Evolutionary conservation across 2,329 filamentous ascomycete genomes (phyloP), one percentile per base, ranked within the genome.

Genomic region (Clonostachys solani): DNA sequence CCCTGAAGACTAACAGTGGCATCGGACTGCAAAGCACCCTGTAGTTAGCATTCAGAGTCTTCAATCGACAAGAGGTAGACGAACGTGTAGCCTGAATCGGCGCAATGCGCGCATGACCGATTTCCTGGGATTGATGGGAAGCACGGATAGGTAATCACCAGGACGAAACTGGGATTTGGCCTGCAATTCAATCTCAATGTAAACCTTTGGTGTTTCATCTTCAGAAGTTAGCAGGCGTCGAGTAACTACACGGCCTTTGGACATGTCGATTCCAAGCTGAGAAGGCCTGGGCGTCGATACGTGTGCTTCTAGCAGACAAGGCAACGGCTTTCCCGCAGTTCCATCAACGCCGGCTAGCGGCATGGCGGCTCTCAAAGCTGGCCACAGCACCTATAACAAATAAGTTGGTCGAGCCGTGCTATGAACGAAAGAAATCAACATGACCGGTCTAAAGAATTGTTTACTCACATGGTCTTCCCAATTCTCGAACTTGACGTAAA

Each of bases 61-160:
- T n/a, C n/a, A n/a, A n/a, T n/a, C n/a, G n/a, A n/a, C n/a, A n/a
- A n/a, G n/a, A n/a, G n/a, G n/a, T n/a, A n/a, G n/a, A n/a, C n/a
- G n/a, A n/a, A n/a, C n/a, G n/a, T n/a, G n/a, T n/a, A n/a, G n/a
- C n/a, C n/a, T n/a, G n/a, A n/a, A n/a, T n/a, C n/a, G 72, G 16
- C 76, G 71, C 65, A 90, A 80, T 0, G 76, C 83, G 6, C 84
- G 72, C n/a, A 74, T 72, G 8, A 89, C 76, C 8, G 67, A 78
- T 33, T 72, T 66, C 38, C 72, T 69, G 3, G 79, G 78, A 56
- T 90, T 90, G 18, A 86, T 65, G 0, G 86, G 86, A 1, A 88
- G 68, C 3, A 89, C 72, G 0, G 83, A 80, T 2, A 90, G 73
- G 59, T 91, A 89, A 57, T 90, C 86, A 17, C 86, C 87, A 5